Evolutionary conservation across 1,284 basidiomycete species (phyloP).

Genomic region (Tilletiopsis washingtonensis): DNA sequence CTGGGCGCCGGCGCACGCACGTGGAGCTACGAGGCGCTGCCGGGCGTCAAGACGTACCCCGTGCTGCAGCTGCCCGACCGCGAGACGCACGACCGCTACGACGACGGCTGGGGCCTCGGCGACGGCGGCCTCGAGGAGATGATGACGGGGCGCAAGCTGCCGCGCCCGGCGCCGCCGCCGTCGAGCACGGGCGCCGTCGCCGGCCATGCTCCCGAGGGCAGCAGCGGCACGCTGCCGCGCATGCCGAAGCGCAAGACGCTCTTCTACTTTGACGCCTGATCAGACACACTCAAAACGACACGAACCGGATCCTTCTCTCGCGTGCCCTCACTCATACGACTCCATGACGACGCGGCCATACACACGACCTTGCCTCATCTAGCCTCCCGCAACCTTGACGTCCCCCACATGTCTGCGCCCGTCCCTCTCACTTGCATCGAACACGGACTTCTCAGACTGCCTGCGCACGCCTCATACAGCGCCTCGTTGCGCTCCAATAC

Average conservation of each 20-base stretch:
- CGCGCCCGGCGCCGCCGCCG: not conserved
- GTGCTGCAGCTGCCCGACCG: conserved; percentile 28
- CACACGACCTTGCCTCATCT: too few species aligned
- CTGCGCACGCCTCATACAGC: too few species aligned
- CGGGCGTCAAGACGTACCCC: conserved; percentile 28
- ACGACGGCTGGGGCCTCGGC: conserved; percentile 23
- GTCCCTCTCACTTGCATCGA: too few species aligned
- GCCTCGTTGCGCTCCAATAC: too few species aligned
- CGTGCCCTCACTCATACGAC: too few species aligned
- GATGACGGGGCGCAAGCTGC: conserved; percentile 5
- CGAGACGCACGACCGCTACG: conserved; percentile 33
- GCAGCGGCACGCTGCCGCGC: not conserved
- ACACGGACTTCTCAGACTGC: too few species aligned
- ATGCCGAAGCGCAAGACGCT: conserved; percentile 22
- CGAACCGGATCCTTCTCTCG: too few species aligned
- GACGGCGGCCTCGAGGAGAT: conserved; percentile 13
- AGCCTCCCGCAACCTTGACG: too few species aligned
- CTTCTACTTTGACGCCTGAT: conserved; percentile 33
- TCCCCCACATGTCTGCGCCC: too few species aligned
- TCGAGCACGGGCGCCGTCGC: not conserved
- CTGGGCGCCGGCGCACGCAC: not conserved
- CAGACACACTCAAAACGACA: too few species aligned
- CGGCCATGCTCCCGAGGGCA: conserved; percentile 4
- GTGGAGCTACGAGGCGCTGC: not conserved
- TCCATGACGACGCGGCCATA: too few species aligned